Percentiles rank a stretch among this genome's conserved stretches.
These are phyloP conservation scores for Pilatotrama ljubarskyi DNA, from an alignment of 768 basidiomycete species.

Conservation along the genomic window DNA sequence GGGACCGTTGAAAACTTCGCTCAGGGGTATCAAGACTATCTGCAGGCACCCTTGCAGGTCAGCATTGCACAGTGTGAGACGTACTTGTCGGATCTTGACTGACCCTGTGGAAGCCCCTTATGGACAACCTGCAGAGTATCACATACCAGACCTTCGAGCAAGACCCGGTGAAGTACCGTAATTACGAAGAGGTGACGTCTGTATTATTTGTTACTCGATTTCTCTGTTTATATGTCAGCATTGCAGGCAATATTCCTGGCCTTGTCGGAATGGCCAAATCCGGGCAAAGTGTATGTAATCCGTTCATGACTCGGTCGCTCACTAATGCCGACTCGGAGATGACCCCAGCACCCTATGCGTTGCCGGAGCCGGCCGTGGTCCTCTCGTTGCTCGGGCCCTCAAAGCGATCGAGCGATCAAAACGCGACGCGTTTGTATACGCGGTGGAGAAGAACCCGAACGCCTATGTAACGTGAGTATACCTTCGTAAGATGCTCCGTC, in stretches of 20 bases:
- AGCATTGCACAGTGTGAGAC: slow-evolving; percentile 22
- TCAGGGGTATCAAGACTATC: slow-evolving; percentile 90
- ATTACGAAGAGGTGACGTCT: slow-evolving; percentile 82
- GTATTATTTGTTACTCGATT: not conserved
- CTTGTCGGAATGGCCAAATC: slow-evolving; percentile 63
- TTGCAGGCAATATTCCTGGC: slow-evolving; percentile 77
- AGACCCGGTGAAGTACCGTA: slow-evolving; percentile 93
- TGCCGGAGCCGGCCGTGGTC: slow-evolving; percentile 94
- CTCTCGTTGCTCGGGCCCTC: slow-evolving; percentile 84
- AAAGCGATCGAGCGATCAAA: slow-evolving; percentile 69
- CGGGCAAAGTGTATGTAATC: slow-evolving; percentile 59
- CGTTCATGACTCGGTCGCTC: not conserved
- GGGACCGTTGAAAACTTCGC: slow-evolving; percentile 90
- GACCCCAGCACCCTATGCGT: slow-evolving; percentile 75
- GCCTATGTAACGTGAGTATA: slow-evolving; percentile 87
- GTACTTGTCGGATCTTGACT: not conserved
- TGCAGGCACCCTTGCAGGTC: slow-evolving; percentile 93
- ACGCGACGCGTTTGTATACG: slow-evolving; percentile 70
- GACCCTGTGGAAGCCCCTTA: slow-evolving; percentile 67
- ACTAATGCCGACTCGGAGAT: not conserved
- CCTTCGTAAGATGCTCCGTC: not conserved
- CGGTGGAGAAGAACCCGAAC: slow-evolving; percentile 95
- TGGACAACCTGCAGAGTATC: slow-evolving; percentile 94
- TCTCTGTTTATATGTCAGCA: not conserved
- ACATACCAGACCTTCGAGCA: slow-evolving; percentile 98